Evolutionary conservation across 2,329 filamentous ascomycete genomes (phyloP), one percentile per base, ranked within the genome.

Genomic region (Fusarium sp.): DNA sequence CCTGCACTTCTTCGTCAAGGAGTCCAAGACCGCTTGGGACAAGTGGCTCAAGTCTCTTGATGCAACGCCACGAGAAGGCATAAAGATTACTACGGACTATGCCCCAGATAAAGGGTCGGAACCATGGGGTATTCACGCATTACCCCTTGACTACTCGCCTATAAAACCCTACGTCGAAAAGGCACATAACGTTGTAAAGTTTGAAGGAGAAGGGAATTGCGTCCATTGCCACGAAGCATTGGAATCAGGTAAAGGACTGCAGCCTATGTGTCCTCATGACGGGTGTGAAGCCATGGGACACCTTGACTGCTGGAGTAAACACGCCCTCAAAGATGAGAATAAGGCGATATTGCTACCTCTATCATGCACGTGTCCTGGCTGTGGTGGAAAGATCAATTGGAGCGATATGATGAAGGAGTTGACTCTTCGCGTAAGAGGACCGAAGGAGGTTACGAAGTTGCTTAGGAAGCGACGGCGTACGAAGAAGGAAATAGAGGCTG

Each of bases 401-500:
- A 83, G 85, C 0, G 87, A 92, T 47, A 88, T 98, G 80, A 91
- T 97, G 82, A 94, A 90, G 76, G 94, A 97, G 76, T 80, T 97
- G 71, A 96, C 87, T 50, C 80, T 97, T 48, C 86, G 95, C 31
- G 83, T 88, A 35, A 86, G 93, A 24, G 94, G 91, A 1, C 79
- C 85, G 56, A 91, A 91, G 59, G 91, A 94, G 69, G 81, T 94
- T 2, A 86, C 89, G 39, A 89, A 89, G 69, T 74, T 97, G 26
- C 84, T 93, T 71, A 92, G 88, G 77, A 82, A 80, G 71, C 82
- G 78, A 59, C 76, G 78, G 37, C 60, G 66, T 38, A 61, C 70
- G 8, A 79, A 79, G 67, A 76, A 74, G 67, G 44, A 62, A 16
- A 57, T 54, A 41, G 61, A 41, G 23, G 63, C 52, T 54, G 63